Conservation (phyloP, 225 moss, liverwort and hornwort species). For the Marchantia paleacea region DNA sequence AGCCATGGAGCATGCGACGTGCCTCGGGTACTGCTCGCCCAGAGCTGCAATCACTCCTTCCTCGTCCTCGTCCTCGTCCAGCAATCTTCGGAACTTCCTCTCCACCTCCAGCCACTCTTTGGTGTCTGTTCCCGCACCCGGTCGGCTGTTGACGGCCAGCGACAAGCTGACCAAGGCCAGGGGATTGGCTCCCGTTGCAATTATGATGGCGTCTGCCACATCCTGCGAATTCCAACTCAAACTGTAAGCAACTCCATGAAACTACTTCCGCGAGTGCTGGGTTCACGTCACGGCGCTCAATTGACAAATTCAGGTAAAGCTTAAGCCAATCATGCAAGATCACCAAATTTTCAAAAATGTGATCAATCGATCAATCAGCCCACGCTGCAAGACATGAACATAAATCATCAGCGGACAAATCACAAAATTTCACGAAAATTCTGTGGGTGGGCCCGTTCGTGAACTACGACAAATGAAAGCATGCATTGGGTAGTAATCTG, state of each 20-base stretch:
- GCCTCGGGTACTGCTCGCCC: slow-evolving; percentile 35
- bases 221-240: slow-evolving; percentile 15
- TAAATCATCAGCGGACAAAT: too few species aligned
- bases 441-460: neutral
- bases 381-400: neutral
- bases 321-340: neutral
- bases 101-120: slow-evolving; percentile 37
- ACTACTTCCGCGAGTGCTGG: neutral
- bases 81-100: slow-evolving; percentile 26
- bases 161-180: slow-evolving; percentile 44
- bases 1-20: slow-evolving; percentile 30
- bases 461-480: neutral
- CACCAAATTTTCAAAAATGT: neutral
- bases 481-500: neutral
- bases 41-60: slow-evolving; percentile 24
- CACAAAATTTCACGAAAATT: too few species aligned
- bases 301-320: neutral
- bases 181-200: slow-evolving; percentile 37
- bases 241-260: too few species aligned
- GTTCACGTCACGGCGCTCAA: neutral
- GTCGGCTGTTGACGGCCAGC: slow-evolving; percentile 31
- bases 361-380: neutral
- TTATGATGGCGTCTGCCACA: slow-evolving; percentile 39
- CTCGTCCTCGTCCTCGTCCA: slow-evolving; percentile 19
- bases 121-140: slow-evolving; percentile 20